These are phyloP conservation scores for Alternaria solani DNA, from an alignment of 2,329 filamentous ascomycete genomes.

Conservation along the genomic window DNA sequence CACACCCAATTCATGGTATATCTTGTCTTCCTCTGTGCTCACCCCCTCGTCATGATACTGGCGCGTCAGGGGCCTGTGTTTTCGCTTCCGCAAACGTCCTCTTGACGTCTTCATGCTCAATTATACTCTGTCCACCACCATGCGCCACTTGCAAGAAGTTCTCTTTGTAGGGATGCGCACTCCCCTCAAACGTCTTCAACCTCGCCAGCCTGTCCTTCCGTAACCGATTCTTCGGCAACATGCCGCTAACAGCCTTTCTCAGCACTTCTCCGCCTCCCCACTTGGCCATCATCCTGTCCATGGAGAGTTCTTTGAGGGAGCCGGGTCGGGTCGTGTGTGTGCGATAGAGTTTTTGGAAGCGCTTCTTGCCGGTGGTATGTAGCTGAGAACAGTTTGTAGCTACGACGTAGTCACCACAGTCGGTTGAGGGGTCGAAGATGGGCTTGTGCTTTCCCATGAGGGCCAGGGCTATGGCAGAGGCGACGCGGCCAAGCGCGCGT, in stretches of 20 bases:
- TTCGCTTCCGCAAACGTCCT: constrained; percentile 43
- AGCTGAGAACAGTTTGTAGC: constrained; percentile 88
- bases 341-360: constrained; percentile 94
- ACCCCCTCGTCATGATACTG: constrained; percentile 27
- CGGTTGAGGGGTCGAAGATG: constrained; percentile 94
- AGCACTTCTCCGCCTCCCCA: constrained; percentile 92
- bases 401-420: constrained; percentile 99
- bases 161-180: constrained; percentile 86
- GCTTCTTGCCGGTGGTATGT: constrained; percentile 90
- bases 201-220: constrained; percentile 85
- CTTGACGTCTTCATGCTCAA: constrained; percentile 50
- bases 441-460: constrained; percentile 99
- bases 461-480: constrained; percentile 82
- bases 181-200: constrained; percentile 95
- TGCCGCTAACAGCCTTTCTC: constrained; percentile 90
- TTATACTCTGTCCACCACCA: constrained; percentile 45
- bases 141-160: constrained; percentile 78
- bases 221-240: constrained; percentile 96
- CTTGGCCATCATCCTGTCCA: constrained; percentile 95
- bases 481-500: constrained; percentile 88
- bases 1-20: not conserved
- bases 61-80: constrained; percentile 20
- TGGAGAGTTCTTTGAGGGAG: constrained; percentile 84
- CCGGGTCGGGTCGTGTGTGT: constrained; percentile 91
- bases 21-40: not conserved